Conservation (phyloP, 305 asterid genomes). For the Fraxinus floribunda region DNA sequence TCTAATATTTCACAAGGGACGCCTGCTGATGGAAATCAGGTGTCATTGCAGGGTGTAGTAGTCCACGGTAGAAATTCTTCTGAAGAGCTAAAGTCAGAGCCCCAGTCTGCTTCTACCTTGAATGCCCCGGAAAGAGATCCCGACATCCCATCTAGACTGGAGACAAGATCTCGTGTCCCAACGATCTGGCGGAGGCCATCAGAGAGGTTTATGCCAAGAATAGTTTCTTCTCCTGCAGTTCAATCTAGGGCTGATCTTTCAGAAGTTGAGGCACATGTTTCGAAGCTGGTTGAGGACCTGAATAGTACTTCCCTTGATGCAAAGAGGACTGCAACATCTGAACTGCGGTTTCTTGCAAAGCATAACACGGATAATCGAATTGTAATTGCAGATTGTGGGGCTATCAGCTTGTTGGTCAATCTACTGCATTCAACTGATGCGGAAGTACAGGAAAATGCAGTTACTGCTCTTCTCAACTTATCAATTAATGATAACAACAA, state of each 20-base stretch:
- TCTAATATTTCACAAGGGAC: constrained; percentile 62
- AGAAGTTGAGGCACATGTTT: constrained; percentile 68
- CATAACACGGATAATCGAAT: constrained; percentile 86
- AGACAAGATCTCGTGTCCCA: constrained; percentile 64
- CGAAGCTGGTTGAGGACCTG: constrained; percentile 65
- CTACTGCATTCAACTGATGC: constrained; percentile 64
- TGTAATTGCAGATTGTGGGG: constrained; percentile 72
- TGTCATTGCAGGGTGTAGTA: constrained; percentile 39
- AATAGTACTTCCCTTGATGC: constrained; percentile 53
- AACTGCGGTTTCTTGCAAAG: constrained; percentile 80
- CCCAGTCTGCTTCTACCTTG: constrained; percentile 50
- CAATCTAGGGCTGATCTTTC: constrained; percentile 74
- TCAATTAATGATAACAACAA: constrained; percentile 87
- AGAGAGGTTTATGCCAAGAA: constrained; percentile 63
- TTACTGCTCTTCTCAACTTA: constrained; percentile 89
- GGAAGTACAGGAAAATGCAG: constrained; percentile 72
- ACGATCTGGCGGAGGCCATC: constrained; percentile 77
- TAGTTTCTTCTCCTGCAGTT: constrained; percentile 61
- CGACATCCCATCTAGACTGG: constrained; percentile 50
- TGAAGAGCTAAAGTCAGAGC: constrained; percentile 56
- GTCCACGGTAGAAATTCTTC: constrained; percentile 56
- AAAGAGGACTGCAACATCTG: constrained; percentile 64
- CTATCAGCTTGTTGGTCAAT: constrained; percentile 57
- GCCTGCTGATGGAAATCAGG: constrained; percentile 56
- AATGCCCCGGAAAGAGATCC: constrained; percentile 55